phyloP scores from a whole-genome alignment of 2,329 filamentous ascomycete species.

The Phoma sp. region DNA sequence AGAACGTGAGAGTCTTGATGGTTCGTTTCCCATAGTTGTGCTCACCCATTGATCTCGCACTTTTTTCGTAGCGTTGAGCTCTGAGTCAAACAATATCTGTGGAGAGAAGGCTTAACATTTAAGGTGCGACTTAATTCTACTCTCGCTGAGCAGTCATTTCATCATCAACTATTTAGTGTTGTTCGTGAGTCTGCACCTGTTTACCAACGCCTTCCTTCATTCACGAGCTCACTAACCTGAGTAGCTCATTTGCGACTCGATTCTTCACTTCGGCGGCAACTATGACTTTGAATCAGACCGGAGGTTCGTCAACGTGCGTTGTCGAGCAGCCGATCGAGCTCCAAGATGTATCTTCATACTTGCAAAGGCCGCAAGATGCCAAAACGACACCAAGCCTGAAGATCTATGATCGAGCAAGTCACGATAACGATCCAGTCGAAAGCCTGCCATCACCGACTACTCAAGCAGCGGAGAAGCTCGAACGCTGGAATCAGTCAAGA shows the following conservation, averaged over 20 bases:
- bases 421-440: constrained; percentile 42
- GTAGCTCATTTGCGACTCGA: not conserved
- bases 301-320: constrained; percentile 44
- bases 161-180: not conserved
- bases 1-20: not conserved
- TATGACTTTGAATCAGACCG: constrained; percentile 38
- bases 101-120: not conserved
- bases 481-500: constrained; percentile 69
- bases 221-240: not conserved
- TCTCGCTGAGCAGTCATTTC: not conserved
- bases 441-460: constrained; percentile 56
- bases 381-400: constrained; percentile 24
- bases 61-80: not conserved
- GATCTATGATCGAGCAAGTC: constrained; percentile 25
- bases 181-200: not conserved
- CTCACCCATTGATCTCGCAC: not conserved
- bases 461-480: constrained; percentile 49
- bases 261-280: not conserved
- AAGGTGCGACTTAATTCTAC: not conserved
- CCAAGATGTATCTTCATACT: constrained; percentile 33
- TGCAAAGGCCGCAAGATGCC: constrained; percentile 28
- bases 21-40: not conserved
- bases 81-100: not conserved
- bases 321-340: constrained; percentile 42
- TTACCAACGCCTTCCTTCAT: too few relatives aligned